phyloP scores from a whole-genome alignment of 352 stramenopile genomes.

The Globisporangium cederbergense region DNA sequence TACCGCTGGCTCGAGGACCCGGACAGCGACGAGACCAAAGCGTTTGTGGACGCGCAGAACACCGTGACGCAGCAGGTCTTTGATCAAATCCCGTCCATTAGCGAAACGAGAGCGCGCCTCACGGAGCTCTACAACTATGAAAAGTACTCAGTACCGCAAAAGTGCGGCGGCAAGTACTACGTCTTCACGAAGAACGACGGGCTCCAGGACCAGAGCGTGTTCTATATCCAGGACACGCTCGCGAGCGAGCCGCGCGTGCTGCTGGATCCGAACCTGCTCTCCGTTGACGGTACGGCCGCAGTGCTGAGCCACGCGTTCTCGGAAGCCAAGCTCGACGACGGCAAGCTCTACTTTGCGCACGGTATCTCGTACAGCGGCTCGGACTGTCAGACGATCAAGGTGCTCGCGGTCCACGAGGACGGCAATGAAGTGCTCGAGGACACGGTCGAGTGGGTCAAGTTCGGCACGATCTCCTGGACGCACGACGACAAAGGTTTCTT shows the following conservation, averaged over 20 bases:
- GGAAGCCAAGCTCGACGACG: constrained; percentile 56
- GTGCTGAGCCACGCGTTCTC: constrained; percentile 68
- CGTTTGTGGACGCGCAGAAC: constrained; percentile 79
- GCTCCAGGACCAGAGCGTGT: constrained; percentile 84
- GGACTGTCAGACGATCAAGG: constrained; percentile 87
- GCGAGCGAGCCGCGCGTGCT: constrained; percentile 62
- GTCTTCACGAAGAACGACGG: constrained; percentile 86
- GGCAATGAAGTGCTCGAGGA: constrained; percentile 71
- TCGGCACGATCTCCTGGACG: constrained; percentile 76
- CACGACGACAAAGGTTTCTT: constrained; percentile 86
- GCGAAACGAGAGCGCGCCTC: constrained; percentile 70
- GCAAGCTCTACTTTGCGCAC: constrained; percentile 80
- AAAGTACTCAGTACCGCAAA: constrained; percentile 76
- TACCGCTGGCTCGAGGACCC: constrained; percentile 82
- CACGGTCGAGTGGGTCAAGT: constrained; percentile 88
- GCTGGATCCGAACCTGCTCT: constrained; percentile 81
- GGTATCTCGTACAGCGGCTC: constrained; percentile 78
- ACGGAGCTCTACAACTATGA: constrained; percentile 89
- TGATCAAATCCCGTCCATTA: constrained; percentile 55
- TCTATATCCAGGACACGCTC: constrained; percentile 84
- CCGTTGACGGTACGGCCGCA: constrained; percentile 67
- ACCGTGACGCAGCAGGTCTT: constrained; percentile 64
- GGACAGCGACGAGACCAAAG: constrained; percentile 72
- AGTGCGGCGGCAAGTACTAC: constrained; percentile 70
- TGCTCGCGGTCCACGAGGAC: constrained; percentile 67